Base-by-base conservation (phyloP, 345 rosid species). In the Ceriops tagal region DNA sequence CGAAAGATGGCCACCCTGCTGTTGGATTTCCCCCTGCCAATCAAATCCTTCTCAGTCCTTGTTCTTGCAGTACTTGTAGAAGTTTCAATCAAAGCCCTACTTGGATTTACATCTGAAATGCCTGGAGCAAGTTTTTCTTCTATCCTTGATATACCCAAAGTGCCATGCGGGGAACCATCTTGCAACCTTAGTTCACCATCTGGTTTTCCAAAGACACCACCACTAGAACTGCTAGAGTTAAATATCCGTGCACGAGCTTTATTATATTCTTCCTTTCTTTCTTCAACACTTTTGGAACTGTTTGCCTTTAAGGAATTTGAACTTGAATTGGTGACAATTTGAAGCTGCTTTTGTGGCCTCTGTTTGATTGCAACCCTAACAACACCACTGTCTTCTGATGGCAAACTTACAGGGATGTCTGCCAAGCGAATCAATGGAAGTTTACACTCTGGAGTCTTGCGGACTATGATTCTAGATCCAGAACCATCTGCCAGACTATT, bases 241-340 rank as follows among this genome's bases (percentile, higher is more conserved):
- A 89, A 89, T 70, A 89, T 89, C 64, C 96, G 75, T 31, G 89
- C 96, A 39, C 96, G 96, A 53, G 96, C 96, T 74, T 77, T 76
- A 70, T 84, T 89, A 75, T 89, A 89, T 58, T 89, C 96, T 72
- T 89, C 96, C 78, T 89, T 89, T 58, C 96, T 89, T 78, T 89
- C 96, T 73, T 89, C 96, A 72, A 89, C 89, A 62, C 89, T 89
- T 78, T 86, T 89, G 56, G 84, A 66, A 71, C 73, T 80, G 74
- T 80, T 86, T 34, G 79, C 8, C 66, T 89, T 87, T 2, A 30
- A 28, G 20, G 88, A 83, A 71, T 79, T 82, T 52, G 85, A 84
- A 67, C 73, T 79, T 53, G 76, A 75, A 69, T 60, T 71, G 64
- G 64, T 61, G 7, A 8, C 68, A 77, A 26, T 47, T 52, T 75